Percentiles rank a stretch among this genome's conserved stretches.
These are phyloP conservation scores for Chloropicon primus DNA, from an alignment of 139 green algal species.

Conservation along the genomic window DNA sequence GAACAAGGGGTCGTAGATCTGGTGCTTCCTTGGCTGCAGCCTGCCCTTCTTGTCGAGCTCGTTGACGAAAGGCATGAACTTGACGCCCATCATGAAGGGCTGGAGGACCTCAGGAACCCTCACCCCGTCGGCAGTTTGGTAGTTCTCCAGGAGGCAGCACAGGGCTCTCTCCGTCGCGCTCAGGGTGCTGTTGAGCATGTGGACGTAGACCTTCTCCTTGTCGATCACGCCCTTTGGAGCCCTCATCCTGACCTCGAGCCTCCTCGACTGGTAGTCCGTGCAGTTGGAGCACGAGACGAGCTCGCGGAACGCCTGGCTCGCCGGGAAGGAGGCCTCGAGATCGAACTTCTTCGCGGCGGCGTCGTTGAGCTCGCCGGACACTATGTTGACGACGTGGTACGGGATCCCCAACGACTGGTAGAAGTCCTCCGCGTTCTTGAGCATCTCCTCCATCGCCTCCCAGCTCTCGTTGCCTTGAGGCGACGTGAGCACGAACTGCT, in stretches of 20 bases:
- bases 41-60: background rate
- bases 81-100: conserved; percentile 81
- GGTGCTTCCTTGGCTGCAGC: background rate
- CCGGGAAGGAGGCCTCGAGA: conserved; percentile 97
- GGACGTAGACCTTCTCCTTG: conserved; percentile 73
- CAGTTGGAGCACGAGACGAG: conserved; percentile 98
- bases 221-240: background rate
- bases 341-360: conserved; percentile 99
- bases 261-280: conserved; percentile 71
- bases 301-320: conserved; percentile 74
- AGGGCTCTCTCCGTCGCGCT: conserved; percentile 91
- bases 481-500: conserved; percentile 90
- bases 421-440: conserved; percentile 76
- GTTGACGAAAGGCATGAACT: conserved; percentile 88
- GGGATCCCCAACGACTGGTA: conserved; percentile 61
- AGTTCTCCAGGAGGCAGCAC: conserved; percentile 97
- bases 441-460: conserved; percentile 93
- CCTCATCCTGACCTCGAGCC: conserved; percentile 30
- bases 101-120: conserved; percentile 51
- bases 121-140: conserved; percentile 35
- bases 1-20: background rate
- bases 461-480: conserved; percentile 72
- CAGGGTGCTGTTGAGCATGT: conserved; percentile 97
- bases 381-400: conserved; percentile 96
- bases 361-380: conserved; percentile 93